Conservation (phyloP, 2,329 filamentous ascomycete genomes). For the Incumbomyces delicatus region DNA sequence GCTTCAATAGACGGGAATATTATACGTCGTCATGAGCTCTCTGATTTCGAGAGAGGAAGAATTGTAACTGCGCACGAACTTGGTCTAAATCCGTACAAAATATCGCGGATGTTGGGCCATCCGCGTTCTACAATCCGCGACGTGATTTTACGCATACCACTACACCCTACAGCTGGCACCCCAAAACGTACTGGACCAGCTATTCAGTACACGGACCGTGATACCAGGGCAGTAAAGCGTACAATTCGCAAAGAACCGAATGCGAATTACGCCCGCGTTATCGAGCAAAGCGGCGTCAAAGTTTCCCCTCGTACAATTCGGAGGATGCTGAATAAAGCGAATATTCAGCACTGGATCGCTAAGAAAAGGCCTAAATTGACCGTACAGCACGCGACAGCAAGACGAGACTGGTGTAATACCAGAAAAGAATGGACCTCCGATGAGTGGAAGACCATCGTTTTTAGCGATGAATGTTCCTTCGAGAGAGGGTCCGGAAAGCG, state of each 20-base stretch:
- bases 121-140: too few relatives aligned
- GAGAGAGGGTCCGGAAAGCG: slow-evolving; percentile 15
- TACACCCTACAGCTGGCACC: too few relatives aligned
- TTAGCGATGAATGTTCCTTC: slow-evolving; percentile 16
- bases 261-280: neutral
- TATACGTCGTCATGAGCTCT: too few relatives aligned
- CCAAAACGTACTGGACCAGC: too few relatives aligned
- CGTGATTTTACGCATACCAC: too few relatives aligned
- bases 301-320: neutral
- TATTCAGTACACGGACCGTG: neutral
- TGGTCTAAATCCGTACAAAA: too few relatives aligned
- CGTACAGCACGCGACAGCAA: neutral
- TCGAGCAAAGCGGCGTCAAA: neutral
- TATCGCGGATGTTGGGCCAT: too few relatives aligned
- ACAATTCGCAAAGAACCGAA: neutral
- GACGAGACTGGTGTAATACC: slow-evolving; percentile 9
- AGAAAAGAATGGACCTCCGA: slow-evolving; percentile 7
- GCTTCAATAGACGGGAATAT: too few relatives aligned
- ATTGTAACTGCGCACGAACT: too few relatives aligned
- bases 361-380: slow-evolving; percentile 12
- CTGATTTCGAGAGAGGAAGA: too few relatives aligned
- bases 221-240: neutral
- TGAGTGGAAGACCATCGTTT: slow-evolving; percentile 14
- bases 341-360: slow-evolving; percentile 11
- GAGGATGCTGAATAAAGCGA: slow-evolving; percentile 4